Evolutionary conservation across 2,329 filamentous ascomycete species (phyloP), one percentile per base, ranked within the genome.

Genomic region (Cephalotrichum gorgonifer): DNA sequence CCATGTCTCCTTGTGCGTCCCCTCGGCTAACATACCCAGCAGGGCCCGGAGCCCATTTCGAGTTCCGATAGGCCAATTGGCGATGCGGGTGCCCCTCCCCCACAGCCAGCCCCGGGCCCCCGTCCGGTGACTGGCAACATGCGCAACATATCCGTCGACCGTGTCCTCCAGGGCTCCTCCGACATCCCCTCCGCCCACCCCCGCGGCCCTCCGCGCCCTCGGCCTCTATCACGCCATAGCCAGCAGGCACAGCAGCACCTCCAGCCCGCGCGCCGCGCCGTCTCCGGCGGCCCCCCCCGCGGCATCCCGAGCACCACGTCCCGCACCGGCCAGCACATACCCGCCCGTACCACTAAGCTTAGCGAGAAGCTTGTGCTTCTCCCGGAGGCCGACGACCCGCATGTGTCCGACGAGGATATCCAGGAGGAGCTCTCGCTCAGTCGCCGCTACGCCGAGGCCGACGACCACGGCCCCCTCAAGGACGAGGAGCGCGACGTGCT

Each of bases 341-440:
- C 91, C 1, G 85, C 88, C 6, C 79, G 93, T 48, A 94, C 89
- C 33, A 94, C 88, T 26, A 96, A 97, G 65, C 85, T 95, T 54
- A 95, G 88, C 64, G 88, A 97, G 70, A 97, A 97, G 68, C 74
- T 98, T n/a, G 93, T 98, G 0, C 73, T 97, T 31, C 75, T 98
- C 14, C 93, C 93, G 1, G 91, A 96, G 61, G 85, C 89, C 1
- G 73, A 74, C 3, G 76, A 77, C 15, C n/a, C n/a, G n/a, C 74
- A 74, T 26, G 54, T 47, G 23, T 54, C 51, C 23, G 76, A 74
- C 7, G 78, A 79, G 35, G 82, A 79, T 7, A 63, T 64, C 38
- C 65, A 71, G 33, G 67, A 70, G 20, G 75, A 74, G 25, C 69
- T 67, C 49, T 62, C 63, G 4, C 54, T 71, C 17, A 62, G 63